Evolutionary conservation across 192 early-diverging fungal species (phyloP), one percentile per base, ranked within the genome.

Genomic region (Bifiguratus adelaidae): DNA sequence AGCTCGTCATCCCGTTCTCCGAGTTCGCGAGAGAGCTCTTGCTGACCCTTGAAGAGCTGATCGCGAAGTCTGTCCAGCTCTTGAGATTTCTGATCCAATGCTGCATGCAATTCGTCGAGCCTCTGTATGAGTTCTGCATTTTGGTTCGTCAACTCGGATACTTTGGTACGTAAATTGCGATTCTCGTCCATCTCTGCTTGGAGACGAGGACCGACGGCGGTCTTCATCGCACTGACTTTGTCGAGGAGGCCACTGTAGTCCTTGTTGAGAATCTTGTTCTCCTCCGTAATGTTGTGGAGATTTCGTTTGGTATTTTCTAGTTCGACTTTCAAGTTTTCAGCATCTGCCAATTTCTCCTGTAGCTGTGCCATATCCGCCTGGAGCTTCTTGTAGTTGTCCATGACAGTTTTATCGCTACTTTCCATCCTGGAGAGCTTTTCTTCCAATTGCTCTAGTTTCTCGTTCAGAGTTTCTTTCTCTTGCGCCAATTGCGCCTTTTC

Each of bases 181-280:
- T 68, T 61, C 30, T 81, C 70, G 40, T 82, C 64, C 57, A 85
- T 83, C 46, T 96, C 91, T 8, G 77, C 81, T 55, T 91, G 86
- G 41, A 94, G 68, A 62, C 86, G 84, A 9, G 89, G 78, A 25
- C 73, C 79, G 2, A 94, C 56, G 0, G 85, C 80, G 24, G 78
- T 83, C 53, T 91, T 92, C 73, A 93, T 82, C 20, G 68, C 78
- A 2, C 77, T 68, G 4, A 96, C 65, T 41, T 83, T 80, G 21
- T 80, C 87, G 33, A 94, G 56, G 12, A 93, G 58, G 29, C 72
- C 52, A 33, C 82, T 74, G 45, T 91, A 63, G 27, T 89, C 80
- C 19, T 55, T 41, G 20, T 62, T 54, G 7, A 85, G 47, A 18
- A 68, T 60, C 15, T 69, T 57, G 21, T 72, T 72, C 26, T 82